Conservation (phyloP, 108 stramenopile species). For the Pseudonitzschia multiseries region DNA sequence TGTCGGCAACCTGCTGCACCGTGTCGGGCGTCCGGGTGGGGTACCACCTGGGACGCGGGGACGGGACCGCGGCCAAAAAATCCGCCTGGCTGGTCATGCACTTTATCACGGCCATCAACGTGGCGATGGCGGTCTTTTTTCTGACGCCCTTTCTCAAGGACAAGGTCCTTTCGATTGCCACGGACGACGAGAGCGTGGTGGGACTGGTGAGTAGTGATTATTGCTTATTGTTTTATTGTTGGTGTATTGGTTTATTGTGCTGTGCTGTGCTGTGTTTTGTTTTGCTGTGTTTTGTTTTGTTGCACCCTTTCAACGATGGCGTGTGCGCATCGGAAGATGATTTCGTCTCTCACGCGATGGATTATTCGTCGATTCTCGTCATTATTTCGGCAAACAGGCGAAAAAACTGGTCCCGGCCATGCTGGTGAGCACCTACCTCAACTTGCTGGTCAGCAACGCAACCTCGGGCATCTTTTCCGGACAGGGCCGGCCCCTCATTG, state of each 20-base stretch:
- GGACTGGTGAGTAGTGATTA: slow-evolving; percentile 1
- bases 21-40: slow-evolving; percentile 44
- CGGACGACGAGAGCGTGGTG: slow-evolving; percentile 26
- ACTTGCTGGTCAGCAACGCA: slow-evolving; percentile 44
- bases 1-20: slow-evolving; percentile 39
- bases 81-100: slow-evolving; percentile 43
- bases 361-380: too few relatives aligned
- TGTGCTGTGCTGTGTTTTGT: neutral
- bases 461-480: slow-evolving; percentile 51
- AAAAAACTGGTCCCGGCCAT: slow-evolving; percentile 42
- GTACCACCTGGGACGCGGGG: slow-evolving; percentile 49
- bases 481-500: slow-evolving; percentile 50
- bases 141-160: slow-evolving; percentile 12
- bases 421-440: slow-evolving; percentile 49
- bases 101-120: slow-evolving; percentile 44
- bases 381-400: neutral
- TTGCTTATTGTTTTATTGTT: neutral
- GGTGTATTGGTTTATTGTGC: neutral
- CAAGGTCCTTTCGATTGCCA: slow-evolving; percentile 26
- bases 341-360: too few relatives aligned
- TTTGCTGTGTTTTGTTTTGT: neutral
- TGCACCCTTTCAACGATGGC: too few relatives aligned
- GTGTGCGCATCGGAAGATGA: too few relatives aligned
- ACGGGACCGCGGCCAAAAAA: slow-evolving; percentile 36
- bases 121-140: slow-evolving; percentile 39